Conservation (phyloP, 2,329 filamentous ascomycete genomes). For the Arachnopeziza araneosa region DNA sequence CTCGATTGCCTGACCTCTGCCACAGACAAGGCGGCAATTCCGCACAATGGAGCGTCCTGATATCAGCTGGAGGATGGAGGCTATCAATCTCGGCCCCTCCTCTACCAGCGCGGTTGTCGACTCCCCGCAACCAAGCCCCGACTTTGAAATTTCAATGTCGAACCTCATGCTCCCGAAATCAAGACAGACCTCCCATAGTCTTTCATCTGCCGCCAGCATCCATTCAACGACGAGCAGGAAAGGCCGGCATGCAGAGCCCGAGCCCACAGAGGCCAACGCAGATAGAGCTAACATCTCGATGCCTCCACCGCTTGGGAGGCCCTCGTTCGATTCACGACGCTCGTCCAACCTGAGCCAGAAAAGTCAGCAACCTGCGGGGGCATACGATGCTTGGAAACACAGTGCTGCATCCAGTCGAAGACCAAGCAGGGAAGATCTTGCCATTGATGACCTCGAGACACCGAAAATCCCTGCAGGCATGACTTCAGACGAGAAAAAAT, state of each 20-base stretch:
- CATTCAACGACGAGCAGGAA: conserved; percentile 41
- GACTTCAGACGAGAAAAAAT: conserved; percentile 25
- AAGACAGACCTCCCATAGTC: conserved; percentile 31
- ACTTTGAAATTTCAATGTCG: conserved; percentile 5
- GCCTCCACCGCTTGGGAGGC: conserved; percentile 47
- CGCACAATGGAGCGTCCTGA: background rate
- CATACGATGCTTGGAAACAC: conserved; percentile 38
- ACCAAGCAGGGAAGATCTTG: conserved; percentile 34
- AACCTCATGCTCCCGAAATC: conserved; percentile 6
- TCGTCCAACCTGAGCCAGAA: conserved; percentile 29
- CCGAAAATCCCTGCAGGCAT: conserved; percentile 39
- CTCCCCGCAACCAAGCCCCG: conserved; percentile 6
- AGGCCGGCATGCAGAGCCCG: conserved; percentile 51
- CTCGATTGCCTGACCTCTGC: background rate
- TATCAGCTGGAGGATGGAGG: background rate
- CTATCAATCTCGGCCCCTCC: background rate
- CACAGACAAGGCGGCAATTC: background rate
- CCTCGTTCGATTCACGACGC: conserved; percentile 26
- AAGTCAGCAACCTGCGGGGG: conserved; percentile 32
- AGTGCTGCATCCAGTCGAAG: conserved; percentile 25
- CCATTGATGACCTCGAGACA: conserved; percentile 45
- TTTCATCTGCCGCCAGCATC: conserved; percentile 42
- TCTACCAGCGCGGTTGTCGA: conserved; percentile 1
- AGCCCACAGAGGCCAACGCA: conserved; percentile 44
- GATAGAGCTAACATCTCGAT: conserved; percentile 60